Conservation (phyloP, 176 grass and related monocot species). For the Rhynchospora pubera region DNA sequence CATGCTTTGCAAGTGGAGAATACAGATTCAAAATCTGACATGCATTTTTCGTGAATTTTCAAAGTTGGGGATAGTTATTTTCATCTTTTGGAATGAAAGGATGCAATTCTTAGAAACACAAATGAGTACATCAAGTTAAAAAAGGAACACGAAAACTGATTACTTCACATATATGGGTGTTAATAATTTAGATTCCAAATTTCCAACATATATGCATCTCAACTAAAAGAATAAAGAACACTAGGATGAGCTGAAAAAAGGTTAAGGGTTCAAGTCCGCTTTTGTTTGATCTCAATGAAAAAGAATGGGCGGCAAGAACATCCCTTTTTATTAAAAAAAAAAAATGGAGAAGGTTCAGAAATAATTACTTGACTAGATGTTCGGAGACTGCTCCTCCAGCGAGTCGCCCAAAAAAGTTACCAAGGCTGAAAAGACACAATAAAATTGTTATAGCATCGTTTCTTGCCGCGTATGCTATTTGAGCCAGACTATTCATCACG, state of each 20-base stretch:
- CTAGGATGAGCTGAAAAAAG: no score
- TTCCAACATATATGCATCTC: no score
- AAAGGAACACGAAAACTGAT: not conserved
- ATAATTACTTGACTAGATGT: constrained; percentile 42
- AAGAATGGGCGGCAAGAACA: no score
- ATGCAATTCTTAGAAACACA: not conserved
- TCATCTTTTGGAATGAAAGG: no score
- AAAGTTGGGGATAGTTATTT: no score
- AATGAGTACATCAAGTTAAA: not conserved
- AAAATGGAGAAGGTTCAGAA: not conserved
- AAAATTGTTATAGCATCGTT: constrained; percentile 33
- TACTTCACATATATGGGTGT: not conserved
- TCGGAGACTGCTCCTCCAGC: constrained; percentile 42
- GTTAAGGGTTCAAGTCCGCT: no score
- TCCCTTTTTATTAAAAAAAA: not conserved
- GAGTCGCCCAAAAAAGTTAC: constrained; percentile 54
- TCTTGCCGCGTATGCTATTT: constrained; percentile 39
- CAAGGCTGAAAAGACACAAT: constrained; percentile 49
- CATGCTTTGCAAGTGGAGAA: no score
- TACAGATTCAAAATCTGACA: no score
- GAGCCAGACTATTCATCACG: constrained; percentile 52
- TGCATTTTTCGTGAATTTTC: no score
- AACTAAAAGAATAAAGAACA: no score
- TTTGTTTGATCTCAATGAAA: no score
- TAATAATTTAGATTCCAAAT: not conserved